These are phyloP conservation scores for Aspergillus mulundensis DNA, from an alignment of 495 filamentous ascomycete genomes.

Conservation along the genomic window DNA sequence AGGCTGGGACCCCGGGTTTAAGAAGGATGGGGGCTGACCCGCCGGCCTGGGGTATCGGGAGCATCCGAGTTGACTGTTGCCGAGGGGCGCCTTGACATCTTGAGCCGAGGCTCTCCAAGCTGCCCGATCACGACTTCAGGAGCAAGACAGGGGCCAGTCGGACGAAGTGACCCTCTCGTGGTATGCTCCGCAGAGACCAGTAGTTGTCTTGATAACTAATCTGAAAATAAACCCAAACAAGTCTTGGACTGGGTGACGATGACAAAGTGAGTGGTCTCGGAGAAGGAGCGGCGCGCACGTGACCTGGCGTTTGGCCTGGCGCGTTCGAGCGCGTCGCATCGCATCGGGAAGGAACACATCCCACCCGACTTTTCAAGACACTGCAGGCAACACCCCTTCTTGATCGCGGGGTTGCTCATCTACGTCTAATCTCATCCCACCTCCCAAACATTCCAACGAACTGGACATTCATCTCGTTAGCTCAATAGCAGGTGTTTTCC, in stretches of 20 bases:
- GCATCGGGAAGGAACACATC: neutral
- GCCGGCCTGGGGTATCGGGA: conserved; percentile 14
- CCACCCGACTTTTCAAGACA: neutral
- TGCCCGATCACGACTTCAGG: neutral
- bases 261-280: neutral
- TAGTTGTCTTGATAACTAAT: too few species aligned
- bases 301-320: conserved; percentile 20
- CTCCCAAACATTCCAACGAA: neutral
- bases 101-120: conserved; percentile 7
- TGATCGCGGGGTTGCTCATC: neutral
- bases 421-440: neutral
- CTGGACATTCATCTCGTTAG: neutral
- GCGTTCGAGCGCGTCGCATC: conserved; percentile 23
- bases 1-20: neutral
- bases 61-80: conserved; percentile 11
- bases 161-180: too few species aligned
- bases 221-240: too few species aligned
- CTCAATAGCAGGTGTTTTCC: neutral
- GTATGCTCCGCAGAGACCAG: too few species aligned
- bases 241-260: neutral
- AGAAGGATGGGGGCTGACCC: conserved; percentile 2
- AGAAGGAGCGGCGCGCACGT: conserved; percentile 14
- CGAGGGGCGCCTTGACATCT: conserved; percentile 8
- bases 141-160: neutral
- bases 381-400: neutral